These are phyloP conservation scores for Pyrus hybrid DNA, from an alignment of 331 rosid genomes.

Conservation along the genomic window DNA sequence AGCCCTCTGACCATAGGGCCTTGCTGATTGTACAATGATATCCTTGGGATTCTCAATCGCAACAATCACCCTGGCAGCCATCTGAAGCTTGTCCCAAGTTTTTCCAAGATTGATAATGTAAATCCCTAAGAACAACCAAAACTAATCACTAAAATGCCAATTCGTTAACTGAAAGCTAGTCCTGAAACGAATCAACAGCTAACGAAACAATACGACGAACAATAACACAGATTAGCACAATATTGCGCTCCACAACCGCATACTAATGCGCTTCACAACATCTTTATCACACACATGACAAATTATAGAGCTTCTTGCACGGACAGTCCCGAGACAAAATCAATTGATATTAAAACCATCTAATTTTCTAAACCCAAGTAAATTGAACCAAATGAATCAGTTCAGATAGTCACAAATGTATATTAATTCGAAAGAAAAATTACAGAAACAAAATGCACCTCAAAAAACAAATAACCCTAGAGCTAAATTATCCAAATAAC, in stretches of 20 bases:
- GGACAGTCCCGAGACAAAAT: too few relatives aligned
- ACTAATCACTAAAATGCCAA: background rate
- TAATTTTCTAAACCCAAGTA: background rate
- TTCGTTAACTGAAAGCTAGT: background rate
- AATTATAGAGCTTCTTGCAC: too few relatives aligned
- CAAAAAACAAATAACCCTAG: background rate
- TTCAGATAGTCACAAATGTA: background rate
- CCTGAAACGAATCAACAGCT: background rate
- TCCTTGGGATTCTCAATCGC: constrained; percentile 71
- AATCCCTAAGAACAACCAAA: constrained; percentile 33
- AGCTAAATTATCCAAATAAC: background rate
- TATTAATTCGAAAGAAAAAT: background rate
- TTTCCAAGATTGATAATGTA: constrained; percentile 74
- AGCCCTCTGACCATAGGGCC: constrained; percentile 83
- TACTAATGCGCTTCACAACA: too few relatives aligned
- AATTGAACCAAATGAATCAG: background rate
- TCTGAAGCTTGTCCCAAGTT: constrained; percentile 73
- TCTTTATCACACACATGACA: too few relatives aligned
- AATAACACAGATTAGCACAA: background rate
- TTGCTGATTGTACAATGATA: constrained; percentile 78
- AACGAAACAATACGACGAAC: background rate
- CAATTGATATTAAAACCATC: too few relatives aligned
- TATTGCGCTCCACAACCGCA: too few relatives aligned
- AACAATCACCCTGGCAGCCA: constrained; percentile 79
- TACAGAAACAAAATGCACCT: background rate